phyloP scores from a whole-genome alignment of 176 grass and related monocot species.

The Dactylis glomerata region DNA sequence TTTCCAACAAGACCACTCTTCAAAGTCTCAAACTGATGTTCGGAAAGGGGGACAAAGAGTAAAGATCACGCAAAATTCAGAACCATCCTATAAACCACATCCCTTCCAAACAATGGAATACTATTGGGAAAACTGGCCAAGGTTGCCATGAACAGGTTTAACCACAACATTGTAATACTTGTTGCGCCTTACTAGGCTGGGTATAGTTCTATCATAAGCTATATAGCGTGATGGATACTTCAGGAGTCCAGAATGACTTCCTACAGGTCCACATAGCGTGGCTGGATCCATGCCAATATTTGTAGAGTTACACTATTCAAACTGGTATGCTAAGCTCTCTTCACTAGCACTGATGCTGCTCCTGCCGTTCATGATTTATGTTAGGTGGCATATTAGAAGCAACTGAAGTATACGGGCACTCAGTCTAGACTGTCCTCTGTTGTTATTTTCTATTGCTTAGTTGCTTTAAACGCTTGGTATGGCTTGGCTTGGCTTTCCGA shows the following conservation, averaged over 20 bases:
- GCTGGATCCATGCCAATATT: background rate
- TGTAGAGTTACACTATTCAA: background rate
- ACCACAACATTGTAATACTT: background rate
- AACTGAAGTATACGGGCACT: background rate
- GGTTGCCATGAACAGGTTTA: background rate
- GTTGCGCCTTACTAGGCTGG: background rate
- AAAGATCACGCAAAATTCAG: background rate
- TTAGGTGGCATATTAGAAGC: background rate
- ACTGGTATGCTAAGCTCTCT: background rate
- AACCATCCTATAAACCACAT: background rate
- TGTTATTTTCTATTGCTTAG: slow-evolving; percentile 17
- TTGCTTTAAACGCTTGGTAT: background rate
- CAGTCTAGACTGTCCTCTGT: background rate
- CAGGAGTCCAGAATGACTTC: background rate
- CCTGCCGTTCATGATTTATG: background rate
- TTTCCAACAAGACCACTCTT: background rate
- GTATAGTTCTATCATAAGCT: background rate
- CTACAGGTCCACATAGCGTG: background rate
- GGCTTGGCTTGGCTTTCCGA: background rate
- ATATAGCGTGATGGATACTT: background rate
- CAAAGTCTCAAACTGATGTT: background rate
- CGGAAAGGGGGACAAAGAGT: background rate
- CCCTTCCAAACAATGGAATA: background rate
- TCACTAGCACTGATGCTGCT: background rate
- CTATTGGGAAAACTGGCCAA: background rate